These are phyloP conservation scores for Cladobotryum mycophilum DNA, from an alignment of 2,329 filamentous ascomycete genomes.

Conservation along the genomic window DNA sequence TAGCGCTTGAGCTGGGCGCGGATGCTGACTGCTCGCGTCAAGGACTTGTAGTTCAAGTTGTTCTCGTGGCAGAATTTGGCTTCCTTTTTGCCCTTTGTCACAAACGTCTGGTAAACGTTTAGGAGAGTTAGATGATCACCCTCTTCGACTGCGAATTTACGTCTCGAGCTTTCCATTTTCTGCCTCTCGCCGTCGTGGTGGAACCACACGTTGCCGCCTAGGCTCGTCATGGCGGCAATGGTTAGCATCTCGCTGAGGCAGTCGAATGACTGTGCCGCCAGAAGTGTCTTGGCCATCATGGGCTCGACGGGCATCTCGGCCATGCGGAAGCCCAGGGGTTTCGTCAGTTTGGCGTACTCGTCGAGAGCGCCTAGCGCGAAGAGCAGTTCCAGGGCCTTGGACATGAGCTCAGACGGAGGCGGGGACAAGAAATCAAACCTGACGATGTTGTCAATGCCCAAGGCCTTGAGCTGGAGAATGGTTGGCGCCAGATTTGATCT, in stretches of 20 bases:
- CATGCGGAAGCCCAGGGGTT: conserved; percentile 82
- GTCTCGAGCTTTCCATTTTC: conserved; percentile 63
- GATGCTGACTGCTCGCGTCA: conserved; percentile 78
- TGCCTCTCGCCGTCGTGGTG: conserved; percentile 72
- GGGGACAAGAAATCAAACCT: conserved; percentile 84
- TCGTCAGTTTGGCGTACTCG: conserved; percentile 82
- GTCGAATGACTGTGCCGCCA: conserved; percentile 66
- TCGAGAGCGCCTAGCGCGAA: conserved; percentile 84
- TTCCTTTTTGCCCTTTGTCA: conserved; percentile 76
- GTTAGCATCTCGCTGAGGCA: conserved; percentile 83
- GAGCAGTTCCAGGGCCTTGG: conserved; percentile 79
- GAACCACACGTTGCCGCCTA: conserved; percentile 79
- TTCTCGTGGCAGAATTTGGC: conserved; percentile 83
- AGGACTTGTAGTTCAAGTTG: conserved; percentile 76
- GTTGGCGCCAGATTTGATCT: conserved; percentile 84
- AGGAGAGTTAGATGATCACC: conserved; percentile 89
- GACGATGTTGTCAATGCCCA: conserved; percentile 91
- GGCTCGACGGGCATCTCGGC: conserved; percentile 89
- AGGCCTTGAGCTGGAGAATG: conserved; percentile 84
- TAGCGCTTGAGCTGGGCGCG: conserved; percentile 80
- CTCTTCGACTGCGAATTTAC: conserved; percentile 85
- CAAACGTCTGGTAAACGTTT: conserved; percentile 88
- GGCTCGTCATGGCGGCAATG: conserved; percentile 88
- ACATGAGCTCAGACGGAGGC: conserved; percentile 77
- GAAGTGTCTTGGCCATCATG: conserved; percentile 87